These are phyloP conservation scores for Mycena venus DNA, from an alignment of 768 basidiomycete species.

Conservation along the genomic window DNA sequence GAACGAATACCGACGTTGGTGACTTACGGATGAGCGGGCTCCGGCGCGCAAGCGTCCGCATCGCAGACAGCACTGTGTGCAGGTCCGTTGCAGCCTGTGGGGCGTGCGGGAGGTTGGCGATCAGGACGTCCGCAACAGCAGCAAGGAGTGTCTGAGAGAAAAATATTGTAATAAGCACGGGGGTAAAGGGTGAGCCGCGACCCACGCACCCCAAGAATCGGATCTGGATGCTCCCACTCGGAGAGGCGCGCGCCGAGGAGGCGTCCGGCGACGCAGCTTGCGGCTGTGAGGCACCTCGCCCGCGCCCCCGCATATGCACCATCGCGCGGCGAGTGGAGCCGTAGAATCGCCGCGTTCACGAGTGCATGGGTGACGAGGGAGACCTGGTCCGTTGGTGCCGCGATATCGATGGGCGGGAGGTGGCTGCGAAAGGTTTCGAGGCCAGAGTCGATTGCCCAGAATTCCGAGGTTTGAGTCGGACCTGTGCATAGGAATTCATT, in stretches of 20 bases:
- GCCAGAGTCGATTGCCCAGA: background rate
- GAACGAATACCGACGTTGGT: background rate
- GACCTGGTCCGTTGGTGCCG: background rate
- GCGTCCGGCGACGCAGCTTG: background rate
- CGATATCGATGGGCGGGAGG: background rate
- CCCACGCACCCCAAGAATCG: conserved; percentile 17
- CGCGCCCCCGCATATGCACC: background rate
- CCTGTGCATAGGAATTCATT: background rate
- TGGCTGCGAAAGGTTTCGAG: background rate
- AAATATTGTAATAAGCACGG: no score
- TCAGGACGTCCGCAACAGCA: background rate
- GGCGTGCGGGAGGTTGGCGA: background rate
- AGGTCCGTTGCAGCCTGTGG: background rate
- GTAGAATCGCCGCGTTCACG: conserved; percentile 13
- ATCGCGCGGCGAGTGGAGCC: background rate
- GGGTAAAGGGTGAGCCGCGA: background rate
- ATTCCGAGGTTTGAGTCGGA: background rate
- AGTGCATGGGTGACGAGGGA: background rate
- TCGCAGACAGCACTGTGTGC: background rate
- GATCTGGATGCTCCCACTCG: conserved; percentile 3
- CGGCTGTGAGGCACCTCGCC: conserved; percentile 12
- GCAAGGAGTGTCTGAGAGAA: background rate
- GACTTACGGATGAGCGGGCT: conserved; percentile 9
- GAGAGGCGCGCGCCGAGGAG: background rate
- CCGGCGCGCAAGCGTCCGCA: background rate